Conservation (phyloP, 208 protist genomes). For the Acanthamoeba sp. region DNA sequence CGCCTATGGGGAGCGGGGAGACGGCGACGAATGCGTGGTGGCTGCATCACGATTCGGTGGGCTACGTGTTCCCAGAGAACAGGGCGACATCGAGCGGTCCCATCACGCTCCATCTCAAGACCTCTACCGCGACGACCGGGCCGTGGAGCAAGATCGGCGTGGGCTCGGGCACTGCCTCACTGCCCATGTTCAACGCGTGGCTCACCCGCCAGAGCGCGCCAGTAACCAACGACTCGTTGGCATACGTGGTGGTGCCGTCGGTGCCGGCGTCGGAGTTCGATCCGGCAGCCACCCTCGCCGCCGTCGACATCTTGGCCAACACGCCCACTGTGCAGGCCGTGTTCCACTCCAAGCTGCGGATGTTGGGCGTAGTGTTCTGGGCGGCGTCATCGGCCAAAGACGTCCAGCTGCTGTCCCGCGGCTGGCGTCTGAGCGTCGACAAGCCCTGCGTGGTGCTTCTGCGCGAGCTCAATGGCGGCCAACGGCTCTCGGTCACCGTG, state of each 20-base stretch:
- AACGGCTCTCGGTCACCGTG: background rate
- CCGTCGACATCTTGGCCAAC: background rate
- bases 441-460: constrained; percentile 5
- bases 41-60: constrained; percentile 54
- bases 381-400: background rate
- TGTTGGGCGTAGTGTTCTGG: constrained; percentile 23
- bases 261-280: background rate
- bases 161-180: background rate
- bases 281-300: background rate
- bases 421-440: background rate
- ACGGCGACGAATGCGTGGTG: background rate
- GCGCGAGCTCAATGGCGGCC: background rate
- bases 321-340: constrained; percentile 40
- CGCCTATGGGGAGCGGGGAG: background rate
- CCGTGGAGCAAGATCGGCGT: background rate
- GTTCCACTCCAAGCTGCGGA: background rate
- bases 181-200: constrained; percentile 53
- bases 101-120: background rate
- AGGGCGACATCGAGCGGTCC: background rate
- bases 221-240: constrained; percentile 39
- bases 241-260: constrained; percentile 25
- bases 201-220: constrained; percentile 8
- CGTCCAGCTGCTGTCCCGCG: background rate
- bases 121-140: background rate
- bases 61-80: constrained; percentile 53